A percentile compares a stretch with the other conserved stretches of the same genome.
Conservation (phyloP, 2,329 filamentous ascomycete species). For the Anthostomella pinea region DNA sequence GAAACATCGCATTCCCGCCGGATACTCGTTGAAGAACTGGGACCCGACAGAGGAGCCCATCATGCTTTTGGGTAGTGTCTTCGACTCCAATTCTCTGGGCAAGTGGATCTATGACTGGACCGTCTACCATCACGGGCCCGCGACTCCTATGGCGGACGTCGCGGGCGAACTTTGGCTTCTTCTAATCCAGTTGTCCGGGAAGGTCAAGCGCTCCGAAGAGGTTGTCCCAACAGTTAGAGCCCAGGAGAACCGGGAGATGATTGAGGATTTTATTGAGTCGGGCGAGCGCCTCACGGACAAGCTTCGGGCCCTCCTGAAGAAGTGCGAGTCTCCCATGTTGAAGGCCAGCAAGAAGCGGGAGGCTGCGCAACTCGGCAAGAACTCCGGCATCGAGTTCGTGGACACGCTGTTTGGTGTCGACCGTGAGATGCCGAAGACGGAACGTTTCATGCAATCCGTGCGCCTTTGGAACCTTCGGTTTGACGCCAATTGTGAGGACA, state of each 20-base stretch:
- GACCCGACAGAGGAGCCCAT: slow-evolving; percentile 93
- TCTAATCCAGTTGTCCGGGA: slow-evolving; percentile 88
- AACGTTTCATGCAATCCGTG: slow-evolving; percentile 88
- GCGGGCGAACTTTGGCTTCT: slow-evolving; percentile 94
- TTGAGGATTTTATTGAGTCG: slow-evolving; percentile 86
- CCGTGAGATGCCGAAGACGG: slow-evolving; percentile 82
- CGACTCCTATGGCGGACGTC: slow-evolving; percentile 81
- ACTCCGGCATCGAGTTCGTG: slow-evolving; percentile 91
- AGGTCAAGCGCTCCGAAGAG: slow-evolving; percentile 88
- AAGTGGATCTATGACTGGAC: slow-evolving; percentile 99
- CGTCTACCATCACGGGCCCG: slow-evolving; percentile 80
- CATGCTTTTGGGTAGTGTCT: slow-evolving; percentile 89
- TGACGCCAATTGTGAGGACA: slow-evolving; percentile 92
- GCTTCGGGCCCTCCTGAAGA: slow-evolving; percentile 82
- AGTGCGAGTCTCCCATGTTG: slow-evolving; percentile 94
- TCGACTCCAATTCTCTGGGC: slow-evolving; percentile 94
- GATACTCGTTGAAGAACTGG: slow-evolving; percentile 98
- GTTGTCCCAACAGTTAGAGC: slow-evolving; percentile 68
- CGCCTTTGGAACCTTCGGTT: slow-evolving; percentile 90
- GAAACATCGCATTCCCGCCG: slow-evolving; percentile 73
- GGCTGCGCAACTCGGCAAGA: slow-evolving; percentile 76
- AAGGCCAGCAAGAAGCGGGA: slow-evolving; percentile 75
- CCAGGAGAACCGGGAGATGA: slow-evolving; percentile 71
- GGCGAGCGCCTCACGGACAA: slow-evolving; percentile 84
- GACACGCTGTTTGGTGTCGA: slow-evolving; percentile 93